These are phyloP conservation scores for Leishmania aethiopica DNA, from an alignment of 208 protist species.

Conservation along the genomic window DNA sequence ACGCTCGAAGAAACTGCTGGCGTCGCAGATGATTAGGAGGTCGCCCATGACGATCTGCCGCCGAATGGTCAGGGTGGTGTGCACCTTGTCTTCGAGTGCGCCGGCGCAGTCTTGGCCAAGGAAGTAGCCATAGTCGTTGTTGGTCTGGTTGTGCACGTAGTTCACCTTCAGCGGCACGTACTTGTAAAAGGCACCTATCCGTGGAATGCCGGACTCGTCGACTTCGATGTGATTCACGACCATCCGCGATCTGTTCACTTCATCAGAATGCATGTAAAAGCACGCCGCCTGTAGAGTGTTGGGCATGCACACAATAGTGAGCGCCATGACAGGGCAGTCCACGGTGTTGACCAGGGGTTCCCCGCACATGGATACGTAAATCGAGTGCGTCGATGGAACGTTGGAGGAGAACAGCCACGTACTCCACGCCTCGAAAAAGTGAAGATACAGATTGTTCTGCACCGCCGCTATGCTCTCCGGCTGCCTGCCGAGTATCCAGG, in stretches of 20 bases:
- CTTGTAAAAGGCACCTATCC: not conserved
- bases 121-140: slow-evolving; percentile 24
- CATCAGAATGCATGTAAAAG: slow-evolving; percentile 27
- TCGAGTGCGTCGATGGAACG: slow-evolving; percentile 20
- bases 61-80: slow-evolving; percentile 24
- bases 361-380: slow-evolving; percentile 47
- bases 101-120: slow-evolving; percentile 9
- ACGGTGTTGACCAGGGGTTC: slow-evolving; percentile 8
- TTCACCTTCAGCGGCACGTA: not conserved
- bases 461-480: slow-evolving; percentile 17
- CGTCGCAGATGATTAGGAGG: slow-evolving; percentile 31
- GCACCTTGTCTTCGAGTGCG: not conserved
- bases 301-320: slow-evolving; percentile 27
- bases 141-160: slow-evolving; percentile 6
- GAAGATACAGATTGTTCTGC: slow-evolving; percentile 23
- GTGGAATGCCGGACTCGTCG: not conserved
- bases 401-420: slow-evolving; percentile 30
- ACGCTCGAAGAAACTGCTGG: slow-evolving; percentile 33
- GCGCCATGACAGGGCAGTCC: slow-evolving; percentile 32
- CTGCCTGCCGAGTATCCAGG: not conserved
- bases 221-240: slow-evolving; percentile 11
- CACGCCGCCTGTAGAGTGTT: not conserved
- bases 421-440: slow-evolving; percentile 38
- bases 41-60: slow-evolving; percentile 15
- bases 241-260: slow-evolving; percentile 11